Evolutionary conservation across 2,329 filamentous ascomycete species (phyloP), one percentile per base, ranked within the genome.

Genomic region (Penicillium corylophilum): DNA sequence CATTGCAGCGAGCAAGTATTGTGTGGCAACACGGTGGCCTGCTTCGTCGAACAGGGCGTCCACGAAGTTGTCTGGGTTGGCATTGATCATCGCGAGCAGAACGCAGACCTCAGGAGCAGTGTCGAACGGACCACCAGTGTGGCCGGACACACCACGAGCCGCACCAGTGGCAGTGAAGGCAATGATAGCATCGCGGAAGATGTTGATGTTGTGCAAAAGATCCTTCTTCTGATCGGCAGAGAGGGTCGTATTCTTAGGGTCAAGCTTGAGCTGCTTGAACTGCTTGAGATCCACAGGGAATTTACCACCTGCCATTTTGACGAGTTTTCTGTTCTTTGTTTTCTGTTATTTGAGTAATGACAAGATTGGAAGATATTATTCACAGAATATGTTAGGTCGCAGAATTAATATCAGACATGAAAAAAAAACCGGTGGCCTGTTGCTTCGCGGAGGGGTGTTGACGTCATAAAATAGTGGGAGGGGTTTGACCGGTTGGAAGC

Each of bases 41-140:
- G 71, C 68, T 49, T 74, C 71, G 36, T 74, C 71, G 50, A 68
- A 74, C 16, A 74, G 49, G 6, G 69, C 62, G 31, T 71, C 65
- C 7, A 70, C 53, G 55, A 64, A 73, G 42, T 59, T 60, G 13
- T 64, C 63, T 1, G 69, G 64, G 42, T 66, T 69, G 41, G 59
- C 63, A 22, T 69, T 65, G 28, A 74, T 69, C 50, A 74, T 65
- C 6, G 64, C 70, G 15, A 71, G 61, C 26, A 74, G 58, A 31
- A 73, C 71, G 47, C 71, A 73, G 22, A 74, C 71, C 63, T 74
- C 71, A 4, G 71, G 71, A 0, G 70, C 61, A 2, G 71, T 74
- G 50, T 74, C 71, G 53, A 68, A 74, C 28, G 71, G 71, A 33
- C 71, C 71, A 36, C 71, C 71, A 3, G 71, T 73, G 54, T 74